Evolutionary conservation across 176 grass and related monocot species (phyloP).

Genomic region (Alopecurus myosuroides): DNA sequence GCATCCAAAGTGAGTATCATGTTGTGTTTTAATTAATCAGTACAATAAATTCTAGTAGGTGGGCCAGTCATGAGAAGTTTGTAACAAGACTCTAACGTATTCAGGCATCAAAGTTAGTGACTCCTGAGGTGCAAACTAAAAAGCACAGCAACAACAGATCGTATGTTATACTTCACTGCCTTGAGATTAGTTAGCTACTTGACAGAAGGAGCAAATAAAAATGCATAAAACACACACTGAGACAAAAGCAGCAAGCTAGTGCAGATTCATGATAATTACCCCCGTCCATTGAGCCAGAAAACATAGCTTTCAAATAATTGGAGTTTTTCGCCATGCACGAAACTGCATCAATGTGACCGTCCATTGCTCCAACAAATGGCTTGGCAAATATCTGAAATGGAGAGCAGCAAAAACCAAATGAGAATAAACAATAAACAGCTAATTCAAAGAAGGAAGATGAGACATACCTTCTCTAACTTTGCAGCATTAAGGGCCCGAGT

Average conservation of each 20-base stretch:
- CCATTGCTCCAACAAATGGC: constrained; percentile 96
- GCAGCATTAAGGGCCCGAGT: constrained; percentile 89
- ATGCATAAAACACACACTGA: not conserved
- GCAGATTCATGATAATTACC: constrained; percentile 46
- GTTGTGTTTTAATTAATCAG: not conserved
- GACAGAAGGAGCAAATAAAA: not conserved
- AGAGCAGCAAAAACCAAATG: constrained; percentile 1
- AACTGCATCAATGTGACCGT: constrained; percentile 84
- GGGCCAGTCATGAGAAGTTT: not conserved
- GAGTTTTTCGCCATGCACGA: constrained; percentile 84
- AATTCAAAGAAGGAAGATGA: not conserved
- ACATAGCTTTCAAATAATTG: constrained; percentile 87
- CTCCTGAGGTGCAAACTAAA: not conserved
- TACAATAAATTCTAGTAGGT: not conserved
- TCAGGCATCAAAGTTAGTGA: not conserved
- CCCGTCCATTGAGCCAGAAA: constrained; percentile 97
- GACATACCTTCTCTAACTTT: constrained; percentile 78
- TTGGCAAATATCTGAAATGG: constrained; percentile 83
- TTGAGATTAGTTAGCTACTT: not conserved
- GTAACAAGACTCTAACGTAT: not conserved
- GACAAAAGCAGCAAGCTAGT: not conserved
- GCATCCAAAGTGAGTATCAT: not conserved
- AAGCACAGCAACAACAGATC: not conserved
- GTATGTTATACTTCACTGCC: not conserved
- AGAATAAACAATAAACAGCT: not conserved